Conservation (phyloP, 441 rosid species). For the Euphorbia schlechtendalii region DNA sequence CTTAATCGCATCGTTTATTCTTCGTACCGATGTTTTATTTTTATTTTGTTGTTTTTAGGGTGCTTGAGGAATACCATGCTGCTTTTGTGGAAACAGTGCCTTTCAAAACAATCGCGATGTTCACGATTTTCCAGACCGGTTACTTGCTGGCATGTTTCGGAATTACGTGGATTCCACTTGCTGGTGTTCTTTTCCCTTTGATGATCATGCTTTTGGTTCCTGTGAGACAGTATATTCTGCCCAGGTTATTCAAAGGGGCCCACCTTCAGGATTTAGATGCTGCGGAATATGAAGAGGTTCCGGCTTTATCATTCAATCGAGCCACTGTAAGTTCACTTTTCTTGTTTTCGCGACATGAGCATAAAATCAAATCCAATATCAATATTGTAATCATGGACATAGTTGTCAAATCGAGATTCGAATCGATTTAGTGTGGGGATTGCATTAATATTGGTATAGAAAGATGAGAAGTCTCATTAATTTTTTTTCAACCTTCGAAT, state of each 20-base stretch:
- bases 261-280: conserved; percentile 91
- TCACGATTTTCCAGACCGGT: conserved; percentile 64
- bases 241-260: conserved; percentile 72
- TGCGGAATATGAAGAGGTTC: conserved; percentile 84
- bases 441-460: too few species aligned
- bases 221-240: conserved; percentile 71
- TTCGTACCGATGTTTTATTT: background rate
- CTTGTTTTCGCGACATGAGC: conserved; percentile 4
- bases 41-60: conserved; percentile 32
- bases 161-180: conserved; percentile 85
- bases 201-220: conserved; percentile 92
- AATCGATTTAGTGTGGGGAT: too few species aligned
- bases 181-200: conserved; percentile 83
- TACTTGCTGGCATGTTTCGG: conserved; percentile 80
- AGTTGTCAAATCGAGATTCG: too few species aligned
- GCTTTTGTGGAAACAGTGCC: conserved; percentile 92
- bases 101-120: conserved; percentile 64
- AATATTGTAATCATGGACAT: background rate
- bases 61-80: conserved; percentile 85
- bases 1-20: too few species aligned
- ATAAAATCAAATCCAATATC: background rate
- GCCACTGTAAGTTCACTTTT: conserved; percentile 37
- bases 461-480: too few species aligned
- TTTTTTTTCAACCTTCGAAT: too few species aligned
- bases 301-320: conserved; percentile 66